A percentile compares a stretch with the other conserved stretches of the same genome.
Conservation (phyloP, 257 asterid species). For the Penstemon davidsonii region DNA sequence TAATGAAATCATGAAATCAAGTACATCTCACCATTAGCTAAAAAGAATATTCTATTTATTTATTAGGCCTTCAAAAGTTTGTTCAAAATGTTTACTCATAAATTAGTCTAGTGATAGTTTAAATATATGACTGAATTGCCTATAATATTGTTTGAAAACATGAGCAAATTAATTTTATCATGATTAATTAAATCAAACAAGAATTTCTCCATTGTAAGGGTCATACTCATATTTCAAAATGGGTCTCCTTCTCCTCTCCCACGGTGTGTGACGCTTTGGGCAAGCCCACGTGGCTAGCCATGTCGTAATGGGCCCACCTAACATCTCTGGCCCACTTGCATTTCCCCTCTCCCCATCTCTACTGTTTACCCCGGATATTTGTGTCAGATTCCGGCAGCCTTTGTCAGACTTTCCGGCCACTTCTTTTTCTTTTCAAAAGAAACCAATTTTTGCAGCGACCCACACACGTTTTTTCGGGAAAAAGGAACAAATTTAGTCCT, state of each 20-base stretch:
- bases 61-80: no score
- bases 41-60: no score
- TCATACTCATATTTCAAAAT: no score
- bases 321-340: slow-evolving; percentile 42
- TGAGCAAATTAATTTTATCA: no score
- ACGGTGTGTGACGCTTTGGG: slow-evolving; percentile 39
- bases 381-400: slow-evolving; percentile 39
- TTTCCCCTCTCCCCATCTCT: slow-evolving; percentile 23
- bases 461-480: neutral
- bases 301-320: slow-evolving; percentile 53
- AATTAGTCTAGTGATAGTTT: no score
- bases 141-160: no score
- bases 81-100: no score
- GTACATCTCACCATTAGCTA: no score
- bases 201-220: no score
- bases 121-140: no score
- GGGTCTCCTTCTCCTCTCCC: neutral
- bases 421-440: slow-evolving; percentile 27
- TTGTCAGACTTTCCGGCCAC: slow-evolving; percentile 45
- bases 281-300: slow-evolving; percentile 78
- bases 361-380: slow-evolving; percentile 36
- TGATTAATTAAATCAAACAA: no score
- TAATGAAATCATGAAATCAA: neutral
- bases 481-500: neutral
- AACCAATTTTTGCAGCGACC: no score